These are phyloP conservation scores for Pinus taeda DNA, from an alignment of 75 land plant species.

Conservation along the genomic window DNA sequence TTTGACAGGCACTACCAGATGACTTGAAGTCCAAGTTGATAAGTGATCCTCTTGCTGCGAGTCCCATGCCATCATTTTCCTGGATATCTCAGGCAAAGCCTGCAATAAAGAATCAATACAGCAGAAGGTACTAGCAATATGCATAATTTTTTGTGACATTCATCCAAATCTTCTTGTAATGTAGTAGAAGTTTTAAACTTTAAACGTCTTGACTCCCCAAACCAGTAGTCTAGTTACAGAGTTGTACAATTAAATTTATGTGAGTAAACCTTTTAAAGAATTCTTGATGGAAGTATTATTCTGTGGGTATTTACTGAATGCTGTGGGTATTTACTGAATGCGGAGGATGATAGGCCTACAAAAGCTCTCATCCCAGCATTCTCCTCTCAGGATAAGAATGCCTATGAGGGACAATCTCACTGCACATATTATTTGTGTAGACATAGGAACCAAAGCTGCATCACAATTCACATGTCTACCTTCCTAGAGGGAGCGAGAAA, in stretches of 20 bases:
- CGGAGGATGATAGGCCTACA: too few relatives aligned
- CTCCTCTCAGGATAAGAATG: too few relatives aligned
- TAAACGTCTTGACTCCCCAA: too few relatives aligned
- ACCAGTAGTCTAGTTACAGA: too few relatives aligned
- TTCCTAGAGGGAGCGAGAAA: not conserved
- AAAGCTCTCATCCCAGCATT: too few relatives aligned
- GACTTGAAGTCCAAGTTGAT: constrained; percentile 9
- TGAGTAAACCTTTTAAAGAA: too few relatives aligned
- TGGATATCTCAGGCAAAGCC: constrained; percentile 33
- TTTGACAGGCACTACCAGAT: constrained; percentile 18
- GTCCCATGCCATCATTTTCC: constrained; percentile 38
- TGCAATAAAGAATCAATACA: constrained; percentile 27
- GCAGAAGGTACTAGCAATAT: constrained; percentile 20
- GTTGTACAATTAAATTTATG: too few relatives aligned
- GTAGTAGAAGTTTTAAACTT: not conserved
- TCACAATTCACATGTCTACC: not conserved
- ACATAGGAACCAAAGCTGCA: not conserved
- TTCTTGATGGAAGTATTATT: too few relatives aligned
- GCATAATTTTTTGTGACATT: not conserved
- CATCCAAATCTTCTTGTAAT: not conserved
- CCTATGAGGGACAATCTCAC: too few relatives aligned
- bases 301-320: too few relatives aligned
- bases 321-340: too few relatives aligned
- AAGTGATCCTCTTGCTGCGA: not conserved
- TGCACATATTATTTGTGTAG: not conserved